Evolutionary conservation across 148 eudicot genomes (phyloP), one percentile per base, ranked within the genome.

Genomic region (Rhododendron williamsianum): DNA sequence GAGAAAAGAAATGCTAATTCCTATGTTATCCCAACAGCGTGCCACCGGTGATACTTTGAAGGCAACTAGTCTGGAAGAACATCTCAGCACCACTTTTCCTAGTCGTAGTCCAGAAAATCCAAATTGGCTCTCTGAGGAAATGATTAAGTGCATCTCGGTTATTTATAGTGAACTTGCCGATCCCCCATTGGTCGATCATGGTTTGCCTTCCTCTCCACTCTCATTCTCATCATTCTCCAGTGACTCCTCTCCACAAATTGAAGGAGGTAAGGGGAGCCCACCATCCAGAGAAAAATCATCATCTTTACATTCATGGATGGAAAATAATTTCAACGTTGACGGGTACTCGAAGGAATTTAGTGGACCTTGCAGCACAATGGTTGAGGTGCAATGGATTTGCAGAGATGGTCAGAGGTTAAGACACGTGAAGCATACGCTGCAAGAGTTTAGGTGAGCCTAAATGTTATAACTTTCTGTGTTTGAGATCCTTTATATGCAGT

Each of bases 121-220:
- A n/a, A 95, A 92, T 83, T 83, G 90, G 89, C 69, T 95, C 81
- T 95, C 97, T 5, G 98, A 93, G 92, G 97, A 95, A 85, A 92
- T 95, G 96, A 82, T 95, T 38, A 93, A 86, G 85, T 91, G 93
- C 89, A 90, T 95, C 77, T 90, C 97, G 52, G 81, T 91, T 25
- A 87, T 95, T 10, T 94, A 92, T 89, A 87, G 88, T 80, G 88
- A 92, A 77, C 92, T 95, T 23, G 91, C 92, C 13, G 91, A 91
- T 4, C 93, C 91, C 45, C 87, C 94, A 54, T 84, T 83, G 78
- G 72, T 77, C 76, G 77, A 43, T 54, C 91, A 86, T 79, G 82
- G 85, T 45, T 82, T 90, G 63, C 82, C 88, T 69, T 91, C 95
- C 41, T 91, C 95, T 52, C 87, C 85, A 11, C n/a, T 88, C 27